Percentiles rank a stretch among this genome's conserved stretches.
phyloP scores from a whole-genome alignment of 768 basidiomycete species.

The Auricularia sp. region DNA sequence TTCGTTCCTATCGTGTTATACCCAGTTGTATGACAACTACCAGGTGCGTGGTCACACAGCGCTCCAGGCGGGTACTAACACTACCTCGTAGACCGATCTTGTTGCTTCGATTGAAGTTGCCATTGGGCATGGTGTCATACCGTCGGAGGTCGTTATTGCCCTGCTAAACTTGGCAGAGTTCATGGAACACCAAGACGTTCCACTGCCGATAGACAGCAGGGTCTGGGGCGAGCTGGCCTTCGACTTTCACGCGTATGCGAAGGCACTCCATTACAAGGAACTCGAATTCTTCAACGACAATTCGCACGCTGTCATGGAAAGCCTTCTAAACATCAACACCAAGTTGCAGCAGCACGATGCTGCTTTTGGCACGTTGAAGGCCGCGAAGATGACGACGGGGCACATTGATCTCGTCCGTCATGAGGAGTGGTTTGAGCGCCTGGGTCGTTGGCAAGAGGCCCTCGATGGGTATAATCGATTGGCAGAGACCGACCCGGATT shows the following conservation, averaged over 20 bases:
- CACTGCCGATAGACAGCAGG: conserved; percentile 85
- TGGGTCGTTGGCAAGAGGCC: conserved; percentile 94
- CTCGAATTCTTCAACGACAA: conserved; percentile 92
- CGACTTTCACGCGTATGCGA: conserved; percentile 90
- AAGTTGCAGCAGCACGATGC: conserved; percentile 95
- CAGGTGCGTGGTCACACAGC: conserved; percentile 46
- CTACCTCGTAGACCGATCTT: conserved; percentile 67
- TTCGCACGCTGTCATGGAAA: conserved; percentile 83
- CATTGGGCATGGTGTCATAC: conserved; percentile 65
- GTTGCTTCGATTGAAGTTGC: conserved; percentile 83
- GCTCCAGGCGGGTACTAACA: not conserved
- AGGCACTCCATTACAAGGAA: conserved; percentile 97
- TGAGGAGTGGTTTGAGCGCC: conserved; percentile 96
- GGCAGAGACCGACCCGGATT: conserved; percentile 61
- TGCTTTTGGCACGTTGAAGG: conserved; percentile 90
- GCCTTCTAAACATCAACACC: conserved; percentile 92
- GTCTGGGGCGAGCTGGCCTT: conserved; percentile 90
- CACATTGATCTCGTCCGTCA: conserved; percentile 87
- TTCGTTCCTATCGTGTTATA: conserved; percentile 97
- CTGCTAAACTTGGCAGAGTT: conserved; percentile 93
- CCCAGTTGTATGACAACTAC: conserved; percentile 90
- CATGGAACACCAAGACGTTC: conserved; percentile 98
- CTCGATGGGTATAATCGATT: conserved; percentile 76
- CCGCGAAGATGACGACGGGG: conserved; percentile 51
- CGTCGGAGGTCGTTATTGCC: conserved; percentile 83